A percentile compares a stretch with the other conserved stretches of the same genome.
These are phyloP conservation scores for Calonectria hongkongensis DNA, from an alignment of 2,329 filamentous ascomycete genomes.

Conservation along the genomic window DNA sequence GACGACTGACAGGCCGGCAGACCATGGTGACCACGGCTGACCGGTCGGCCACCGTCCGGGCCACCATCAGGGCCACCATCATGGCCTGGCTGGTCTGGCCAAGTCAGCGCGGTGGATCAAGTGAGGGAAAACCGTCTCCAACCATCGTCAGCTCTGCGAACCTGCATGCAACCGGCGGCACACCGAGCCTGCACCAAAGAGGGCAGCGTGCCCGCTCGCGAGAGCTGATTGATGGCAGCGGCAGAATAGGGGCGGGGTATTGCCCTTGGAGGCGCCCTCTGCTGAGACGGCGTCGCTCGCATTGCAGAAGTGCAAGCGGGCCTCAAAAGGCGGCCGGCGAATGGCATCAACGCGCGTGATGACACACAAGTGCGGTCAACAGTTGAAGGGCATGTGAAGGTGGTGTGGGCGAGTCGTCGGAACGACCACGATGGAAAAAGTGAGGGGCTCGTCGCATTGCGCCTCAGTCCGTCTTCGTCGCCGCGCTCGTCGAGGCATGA, in stretches of 20 bases:
- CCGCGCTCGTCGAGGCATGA: constrained; percentile 32
- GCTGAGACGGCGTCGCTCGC: constrained; percentile 38
- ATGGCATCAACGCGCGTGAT: constrained; percentile 41
- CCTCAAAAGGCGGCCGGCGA: constrained; percentile 47
- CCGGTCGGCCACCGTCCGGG: constrained; percentile 45
- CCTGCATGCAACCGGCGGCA: constrained; percentile 53
- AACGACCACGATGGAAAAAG: constrained; percentile 8
- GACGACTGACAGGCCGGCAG: constrained; percentile 18
- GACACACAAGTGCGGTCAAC: constrained; percentile 45
- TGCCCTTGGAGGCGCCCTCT: constrained; percentile 34
- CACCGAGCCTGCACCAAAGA: constrained; percentile 52
- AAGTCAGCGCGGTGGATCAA: constrained; percentile 54
- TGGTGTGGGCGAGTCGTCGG: constrained; percentile 8
- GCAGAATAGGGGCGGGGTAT: constrained; percentile 42
- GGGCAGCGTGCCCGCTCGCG: constrained; percentile 41
- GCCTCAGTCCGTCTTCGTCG: constrained; percentile 40
- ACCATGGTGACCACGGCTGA: constrained; percentile 35
- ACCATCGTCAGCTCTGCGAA: constrained; percentile 48
- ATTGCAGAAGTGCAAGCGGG: constrained; percentile 40
- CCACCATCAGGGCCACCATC: constrained; percentile 45
- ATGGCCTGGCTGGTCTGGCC: constrained; percentile 45
- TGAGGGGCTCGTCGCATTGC: constrained; percentile 27
- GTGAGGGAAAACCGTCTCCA: constrained; percentile 48
- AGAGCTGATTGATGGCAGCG: constrained; percentile 49
- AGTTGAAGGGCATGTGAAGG: constrained; percentile 23